Conservation (phyloP, 1,139 yeast genomes). For the Yamadazyma triangularis region DNA sequence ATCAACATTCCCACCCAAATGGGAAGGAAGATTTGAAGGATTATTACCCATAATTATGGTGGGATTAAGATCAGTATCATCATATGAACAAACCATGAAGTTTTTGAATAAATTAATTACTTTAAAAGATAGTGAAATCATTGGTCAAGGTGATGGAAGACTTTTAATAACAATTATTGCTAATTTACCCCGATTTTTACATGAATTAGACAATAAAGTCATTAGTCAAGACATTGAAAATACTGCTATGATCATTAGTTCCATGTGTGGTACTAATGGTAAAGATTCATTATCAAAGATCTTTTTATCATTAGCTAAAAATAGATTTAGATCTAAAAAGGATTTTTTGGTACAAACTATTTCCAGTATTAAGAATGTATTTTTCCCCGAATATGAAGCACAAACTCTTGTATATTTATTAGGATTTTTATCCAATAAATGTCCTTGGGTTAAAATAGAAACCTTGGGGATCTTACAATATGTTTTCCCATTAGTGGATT, state of each 20-base stretch:
- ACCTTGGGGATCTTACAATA: conserved; percentile 71
- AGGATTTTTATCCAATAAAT: conserved; percentile 74
- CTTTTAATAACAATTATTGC: conserved; percentile 69
- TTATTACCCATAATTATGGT: conserved; percentile 72
- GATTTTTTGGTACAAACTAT: conserved; percentile 84
- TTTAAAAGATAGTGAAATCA: conserved; percentile 68
- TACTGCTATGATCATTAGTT: conserved; percentile 57
- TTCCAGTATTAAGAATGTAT: conserved; percentile 58
- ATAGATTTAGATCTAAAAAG: conserved; percentile 78
- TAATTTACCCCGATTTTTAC: conserved; percentile 78
- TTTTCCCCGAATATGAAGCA: conserved; percentile 74
- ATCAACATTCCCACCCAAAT: conserved; percentile 86
- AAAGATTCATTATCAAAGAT: conserved; percentile 67
- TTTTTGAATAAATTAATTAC: conserved; percentile 69
- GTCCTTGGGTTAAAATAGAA: conserved; percentile 75
- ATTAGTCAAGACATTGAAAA: conserved; percentile 48
- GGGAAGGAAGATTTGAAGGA: conserved; percentile 95
- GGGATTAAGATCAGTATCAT: conserved; percentile 76
- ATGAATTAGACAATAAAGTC: conserved; percentile 62
- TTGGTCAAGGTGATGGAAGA: conserved; percentile 70
- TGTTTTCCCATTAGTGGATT: conserved; percentile 72
- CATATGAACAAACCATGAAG: conserved; percentile 74
- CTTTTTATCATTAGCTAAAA: conserved; percentile 69
- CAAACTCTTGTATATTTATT: conserved; percentile 69
- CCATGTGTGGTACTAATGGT: conserved; percentile 55